Evolutionary conservation across 768 basidiomycete species (phyloP).

Genomic region (Boletus rubroflammeus): DNA sequence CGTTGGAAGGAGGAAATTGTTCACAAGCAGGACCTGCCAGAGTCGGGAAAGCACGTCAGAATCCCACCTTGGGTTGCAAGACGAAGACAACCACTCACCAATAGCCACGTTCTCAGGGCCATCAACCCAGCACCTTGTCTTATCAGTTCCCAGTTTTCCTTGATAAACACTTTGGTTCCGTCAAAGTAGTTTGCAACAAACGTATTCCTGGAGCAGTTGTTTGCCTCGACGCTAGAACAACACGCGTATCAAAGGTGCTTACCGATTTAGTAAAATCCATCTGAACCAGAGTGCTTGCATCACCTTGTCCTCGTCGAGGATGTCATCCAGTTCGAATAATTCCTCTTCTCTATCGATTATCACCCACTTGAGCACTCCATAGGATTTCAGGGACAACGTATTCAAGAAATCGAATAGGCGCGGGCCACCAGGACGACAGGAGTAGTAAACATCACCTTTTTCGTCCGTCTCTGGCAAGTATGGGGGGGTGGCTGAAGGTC

Average conservation of each 20-base stretch:
- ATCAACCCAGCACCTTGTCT: constrained; percentile 66
- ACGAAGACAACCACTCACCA: constrained; percentile 39
- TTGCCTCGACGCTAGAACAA: background rate
- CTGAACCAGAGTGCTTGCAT: constrained; percentile 75
- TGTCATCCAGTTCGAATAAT: constrained; percentile 66
- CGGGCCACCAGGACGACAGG: constrained; percentile 64
- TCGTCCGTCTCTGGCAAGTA: constrained; percentile 48
- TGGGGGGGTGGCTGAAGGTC: constrained; percentile 49
- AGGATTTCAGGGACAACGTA: constrained; percentile 54
- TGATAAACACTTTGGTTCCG: constrained; percentile 53
- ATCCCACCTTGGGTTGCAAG: background rate
- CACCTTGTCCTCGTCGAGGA: constrained; percentile 73
- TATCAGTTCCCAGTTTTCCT: constrained; percentile 63
- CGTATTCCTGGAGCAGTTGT: constrained; percentile 35
- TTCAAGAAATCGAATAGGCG: constrained; percentile 63
- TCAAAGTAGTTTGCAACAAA: constrained; percentile 56
- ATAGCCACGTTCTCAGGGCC: constrained; percentile 57
- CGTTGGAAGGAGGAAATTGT: constrained; percentile 47
- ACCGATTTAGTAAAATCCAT: constrained; percentile 69
- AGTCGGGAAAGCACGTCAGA: background rate
- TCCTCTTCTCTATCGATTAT: constrained; percentile 74
- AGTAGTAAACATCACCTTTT: constrained; percentile 48
- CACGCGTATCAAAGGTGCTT: constrained; percentile 4
- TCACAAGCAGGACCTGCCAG: constrained; percentile 50
- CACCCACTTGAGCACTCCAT: constrained; percentile 66